Percentiles rank a stretch among this genome's conserved stretches.
Conservation (phyloP, 495 filamentous ascomycete genomes). For the Parathielavia hyrcaniae region DNA sequence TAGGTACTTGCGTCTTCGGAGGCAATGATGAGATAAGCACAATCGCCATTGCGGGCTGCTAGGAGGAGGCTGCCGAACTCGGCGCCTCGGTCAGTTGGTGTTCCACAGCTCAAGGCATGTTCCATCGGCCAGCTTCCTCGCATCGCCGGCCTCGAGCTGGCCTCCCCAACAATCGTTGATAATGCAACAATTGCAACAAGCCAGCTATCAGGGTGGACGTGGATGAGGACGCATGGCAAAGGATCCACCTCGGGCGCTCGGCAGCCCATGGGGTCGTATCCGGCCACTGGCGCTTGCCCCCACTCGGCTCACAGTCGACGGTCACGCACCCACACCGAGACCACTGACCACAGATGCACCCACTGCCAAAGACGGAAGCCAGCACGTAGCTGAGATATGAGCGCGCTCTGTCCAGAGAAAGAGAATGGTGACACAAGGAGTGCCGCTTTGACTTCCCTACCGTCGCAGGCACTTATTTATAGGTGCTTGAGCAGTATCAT, state of each 20-base stretch:
- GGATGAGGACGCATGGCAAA: neutral
- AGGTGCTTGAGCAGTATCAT: no score
- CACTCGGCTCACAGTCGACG: neutral
- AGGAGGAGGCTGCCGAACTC: neutral
- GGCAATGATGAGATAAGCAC: slow-evolving; percentile 15
- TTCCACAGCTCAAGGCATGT: no score
- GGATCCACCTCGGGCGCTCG: slow-evolving; percentile 11
- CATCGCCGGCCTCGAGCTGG: no score
- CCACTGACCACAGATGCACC: slow-evolving; percentile 4
- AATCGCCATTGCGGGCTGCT: neutral
- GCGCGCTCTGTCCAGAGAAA: neutral
- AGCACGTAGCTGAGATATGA: neutral
- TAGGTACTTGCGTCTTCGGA: slow-evolving; percentile 23
- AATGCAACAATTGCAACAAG: neutral
- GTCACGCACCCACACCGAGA: neutral
- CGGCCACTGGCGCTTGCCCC: neutral
- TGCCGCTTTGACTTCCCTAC: no score
- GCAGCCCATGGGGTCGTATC: neutral
- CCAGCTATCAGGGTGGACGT: slow-evolving; percentile 2
- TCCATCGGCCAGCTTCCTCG: neutral
- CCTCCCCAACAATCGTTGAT: neutral
- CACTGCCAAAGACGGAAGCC: slow-evolving; percentile 2
- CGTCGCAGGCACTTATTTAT: no score
- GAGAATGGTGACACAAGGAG: neutral
- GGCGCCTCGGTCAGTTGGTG: neutral